Conservation (phyloP, 2,329 filamentous ascomycete genomes). For the Teratosphaeria nubilosa region DNA sequence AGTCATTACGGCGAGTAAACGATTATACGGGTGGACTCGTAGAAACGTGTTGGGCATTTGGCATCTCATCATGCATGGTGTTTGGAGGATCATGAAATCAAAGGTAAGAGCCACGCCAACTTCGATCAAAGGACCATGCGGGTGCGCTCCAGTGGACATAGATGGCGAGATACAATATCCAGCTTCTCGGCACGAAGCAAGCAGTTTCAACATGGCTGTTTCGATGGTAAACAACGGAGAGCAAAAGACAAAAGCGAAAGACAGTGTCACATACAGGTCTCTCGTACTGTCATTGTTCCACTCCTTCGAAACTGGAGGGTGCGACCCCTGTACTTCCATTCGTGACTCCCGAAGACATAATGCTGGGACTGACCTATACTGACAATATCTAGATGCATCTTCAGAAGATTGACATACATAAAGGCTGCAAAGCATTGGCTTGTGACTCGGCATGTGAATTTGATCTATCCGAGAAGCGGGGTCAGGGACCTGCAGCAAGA, state of each 20-base stretch:
- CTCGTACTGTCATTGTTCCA: neutral
- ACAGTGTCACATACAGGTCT: neutral
- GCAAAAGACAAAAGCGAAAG: neutral
- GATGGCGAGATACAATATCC: neutral
- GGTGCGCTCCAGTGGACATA: neutral
- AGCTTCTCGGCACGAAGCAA: neutral
- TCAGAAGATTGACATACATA: neutral
- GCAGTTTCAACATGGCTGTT: neutral
- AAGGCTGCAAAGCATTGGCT: neutral
- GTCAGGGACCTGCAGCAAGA: neutral
- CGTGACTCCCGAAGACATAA: neutral
- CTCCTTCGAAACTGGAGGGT: neutral
- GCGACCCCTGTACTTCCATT: neutral
- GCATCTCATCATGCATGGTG: neutral
- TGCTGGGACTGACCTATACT: neutral
- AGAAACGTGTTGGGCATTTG: neutral
- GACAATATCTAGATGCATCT: neutral
- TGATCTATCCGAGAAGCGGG: neutral
- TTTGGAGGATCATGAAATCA: neutral
- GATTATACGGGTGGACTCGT: neutral
- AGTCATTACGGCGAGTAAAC: neutral
- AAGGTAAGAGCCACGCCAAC: neutral
- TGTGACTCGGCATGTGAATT: neutral
- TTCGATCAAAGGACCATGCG: neutral
- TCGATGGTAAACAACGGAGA: neutral